phyloP scores from a whole-genome alignment of 441 rosid species.

The Isatis lusitanica region DNA sequence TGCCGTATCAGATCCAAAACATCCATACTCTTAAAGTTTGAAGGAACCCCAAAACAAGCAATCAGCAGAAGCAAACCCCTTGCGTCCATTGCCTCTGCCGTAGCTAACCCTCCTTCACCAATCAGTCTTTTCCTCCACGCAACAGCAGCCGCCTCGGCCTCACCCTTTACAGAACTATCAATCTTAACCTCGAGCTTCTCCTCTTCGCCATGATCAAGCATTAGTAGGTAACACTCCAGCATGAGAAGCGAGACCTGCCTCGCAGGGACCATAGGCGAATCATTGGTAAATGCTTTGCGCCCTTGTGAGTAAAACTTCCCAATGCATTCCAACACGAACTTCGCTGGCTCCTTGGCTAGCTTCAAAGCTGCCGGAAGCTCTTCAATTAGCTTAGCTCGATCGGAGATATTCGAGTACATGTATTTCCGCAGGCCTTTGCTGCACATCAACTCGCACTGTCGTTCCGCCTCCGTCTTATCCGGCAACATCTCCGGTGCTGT shows the following conservation, averaged over 20 bases:
- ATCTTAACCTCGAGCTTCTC: slow-evolving; percentile 25
- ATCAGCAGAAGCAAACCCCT: slow-evolving; percentile 68
- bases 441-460: slow-evolving; percentile 50
- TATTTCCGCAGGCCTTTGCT: slow-evolving; percentile 61
- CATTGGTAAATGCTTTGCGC: slow-evolving; percentile 47
- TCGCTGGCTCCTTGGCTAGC: slow-evolving; percentile 54
- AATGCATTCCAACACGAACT: slow-evolving; percentile 65
- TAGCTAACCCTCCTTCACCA: slow-evolving; percentile 57
- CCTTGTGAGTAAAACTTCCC: slow-evolving; percentile 71
- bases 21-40: slow-evolving; percentile 45
- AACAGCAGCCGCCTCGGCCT: slow-evolving; percentile 54
- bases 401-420: slow-evolving; percentile 41
- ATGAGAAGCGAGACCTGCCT: slow-evolving; percentile 58
- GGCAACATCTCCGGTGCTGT: not conserved
- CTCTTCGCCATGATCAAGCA: slow-evolving; percentile 10
- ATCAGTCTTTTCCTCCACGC: slow-evolving; percentile 68
- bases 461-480: slow-evolving; percentile 37
- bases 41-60: slow-evolving; percentile 69
- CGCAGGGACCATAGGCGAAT: slow-evolving; percentile 50
- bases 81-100: slow-evolving; percentile 54
- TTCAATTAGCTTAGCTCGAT: slow-evolving; percentile 42
- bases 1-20: slow-evolving; percentile 54
- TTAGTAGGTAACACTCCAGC: slow-evolving; percentile 55
- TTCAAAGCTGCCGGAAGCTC: slow-evolving; percentile 56
- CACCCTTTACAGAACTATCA: slow-evolving; percentile 34